Conservation (phyloP, 148 eudicot genomes). For the Diospyros lotus region DNA sequence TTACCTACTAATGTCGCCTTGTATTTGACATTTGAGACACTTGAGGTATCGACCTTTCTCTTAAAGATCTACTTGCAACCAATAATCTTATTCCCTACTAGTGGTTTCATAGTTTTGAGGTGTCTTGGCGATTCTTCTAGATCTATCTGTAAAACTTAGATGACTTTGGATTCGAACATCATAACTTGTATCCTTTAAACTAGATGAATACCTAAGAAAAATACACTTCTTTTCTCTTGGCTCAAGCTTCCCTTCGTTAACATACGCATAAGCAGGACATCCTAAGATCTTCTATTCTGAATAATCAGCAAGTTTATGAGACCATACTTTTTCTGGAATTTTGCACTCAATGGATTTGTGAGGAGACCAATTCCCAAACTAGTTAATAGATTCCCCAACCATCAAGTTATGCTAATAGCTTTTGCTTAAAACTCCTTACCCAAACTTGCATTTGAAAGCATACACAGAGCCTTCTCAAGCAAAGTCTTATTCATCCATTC, state of each 20-base stretch:
- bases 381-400: background rate
- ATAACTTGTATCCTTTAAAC: too few species aligned
- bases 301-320: background rate
- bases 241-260: background rate
- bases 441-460: conserved; percentile 5
- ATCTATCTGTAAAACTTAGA: too few species aligned
- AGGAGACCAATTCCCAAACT: background rate
- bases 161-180: too few species aligned
- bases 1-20: background rate
- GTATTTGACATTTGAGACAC: background rate
- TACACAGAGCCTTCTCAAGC: background rate
- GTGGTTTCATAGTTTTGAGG: background rate
- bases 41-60: background rate
- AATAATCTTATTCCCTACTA: background rate
- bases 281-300: background rate
- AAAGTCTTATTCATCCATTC: conserved; percentile 8
- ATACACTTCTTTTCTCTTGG: background rate
- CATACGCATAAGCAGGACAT: background rate
- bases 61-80: background rate
- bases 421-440: background rate
- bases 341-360: background rate
- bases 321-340: background rate
- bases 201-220: background rate
- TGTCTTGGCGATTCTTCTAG: too few species aligned
- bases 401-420: background rate